Evolutionary conservation across 1,139 yeast species (phyloP).

Genomic region (Suhomyces terraborum): DNA sequence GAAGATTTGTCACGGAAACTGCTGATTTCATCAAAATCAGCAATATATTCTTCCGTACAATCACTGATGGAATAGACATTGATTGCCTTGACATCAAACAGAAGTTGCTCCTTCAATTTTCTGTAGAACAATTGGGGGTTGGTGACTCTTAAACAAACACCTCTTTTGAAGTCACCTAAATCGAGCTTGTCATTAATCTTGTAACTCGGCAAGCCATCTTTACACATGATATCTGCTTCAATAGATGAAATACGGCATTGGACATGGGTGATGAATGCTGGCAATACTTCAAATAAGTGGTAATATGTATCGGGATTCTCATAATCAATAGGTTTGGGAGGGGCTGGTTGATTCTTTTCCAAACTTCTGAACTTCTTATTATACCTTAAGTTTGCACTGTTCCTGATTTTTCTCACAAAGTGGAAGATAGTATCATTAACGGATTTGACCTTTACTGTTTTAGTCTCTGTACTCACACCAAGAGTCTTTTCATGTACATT

Average conservation of each 20-base stretch:
- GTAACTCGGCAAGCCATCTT: conserved; percentile 45
- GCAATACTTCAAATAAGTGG: conserved; percentile 36
- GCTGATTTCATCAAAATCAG: conserved; percentile 37
- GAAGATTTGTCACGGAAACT: conserved; percentile 15
- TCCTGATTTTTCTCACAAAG: conserved; percentile 37
- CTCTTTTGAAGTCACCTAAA: conserved; percentile 43
- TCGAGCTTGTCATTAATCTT: conserved; percentile 33
- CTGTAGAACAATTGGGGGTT: conserved; percentile 29
- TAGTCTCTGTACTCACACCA: conserved; percentile 30
- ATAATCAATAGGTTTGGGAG: background rate
- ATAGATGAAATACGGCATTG: conserved; percentile 30
- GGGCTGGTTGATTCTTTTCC: background rate
- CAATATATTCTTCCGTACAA: conserved; percentile 36
- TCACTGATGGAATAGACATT: conserved; percentile 46
- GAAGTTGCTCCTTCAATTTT: conserved; percentile 24
- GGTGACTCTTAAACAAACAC: conserved; percentile 35
- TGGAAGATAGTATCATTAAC: conserved; percentile 44
- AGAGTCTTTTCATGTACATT: conserved; percentile 26
- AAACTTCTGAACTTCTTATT: conserved; percentile 13
- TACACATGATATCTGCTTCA: conserved; percentile 42
- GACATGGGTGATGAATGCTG: conserved; percentile 30
- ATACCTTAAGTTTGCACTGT: conserved; percentile 34
- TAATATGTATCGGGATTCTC: conserved; percentile 15
- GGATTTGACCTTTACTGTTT: conserved; percentile 34
- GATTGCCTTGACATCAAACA: conserved; percentile 23